These are phyloP conservation scores for Lentinula sp. DNA, from an alignment of 768 basidiomycete species.

Conservation along the genomic window DNA sequence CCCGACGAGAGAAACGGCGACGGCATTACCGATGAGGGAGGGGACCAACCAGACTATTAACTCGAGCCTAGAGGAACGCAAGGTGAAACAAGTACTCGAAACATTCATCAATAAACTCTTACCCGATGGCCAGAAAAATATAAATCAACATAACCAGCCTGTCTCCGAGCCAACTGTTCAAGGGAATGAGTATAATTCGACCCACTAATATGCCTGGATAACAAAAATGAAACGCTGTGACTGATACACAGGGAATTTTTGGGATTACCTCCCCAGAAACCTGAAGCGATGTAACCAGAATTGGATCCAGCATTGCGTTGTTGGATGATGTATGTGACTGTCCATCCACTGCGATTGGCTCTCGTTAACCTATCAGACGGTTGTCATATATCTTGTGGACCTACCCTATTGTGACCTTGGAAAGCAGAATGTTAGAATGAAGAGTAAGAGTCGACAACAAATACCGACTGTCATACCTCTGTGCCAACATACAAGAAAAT, in stretches of 20 bases:
- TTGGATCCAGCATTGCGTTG: slow-evolving; percentile 38
- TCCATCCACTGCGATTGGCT: slow-evolving; percentile 46
- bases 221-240: not conserved
- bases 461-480: slow-evolving; percentile 21
- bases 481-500: slow-evolving; percentile 35
- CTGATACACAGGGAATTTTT: not conserved
- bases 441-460: not conserved
- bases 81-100: not conserved
- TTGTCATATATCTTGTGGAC: not conserved
- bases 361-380: too few relatives aligned
- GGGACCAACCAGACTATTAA: slow-evolving; percentile 66
- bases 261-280: slow-evolving; percentile 46
- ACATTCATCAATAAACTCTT: slow-evolving; percentile 4
- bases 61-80: slow-evolving; percentile 38
- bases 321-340: slow-evolving; percentile 51
- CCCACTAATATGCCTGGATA: slow-evolving; percentile 47
- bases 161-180: slow-evolving; percentile 55
- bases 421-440: not conserved
- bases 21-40: slow-evolving; percentile 55
- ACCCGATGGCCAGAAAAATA: slow-evolving; percentile 43
- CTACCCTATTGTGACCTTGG: slow-evolving; percentile 5
- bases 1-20: slow-evolving; percentile 61
- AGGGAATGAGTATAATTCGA: slow-evolving; percentile 48
- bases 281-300: slow-evolving; percentile 52
- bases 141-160: slow-evolving; percentile 48